Percentiles rank a stretch among this genome's conserved stretches.
Conservation (phyloP, 23 red algal genomes). For the Gracilaria domingensis region DNA sequence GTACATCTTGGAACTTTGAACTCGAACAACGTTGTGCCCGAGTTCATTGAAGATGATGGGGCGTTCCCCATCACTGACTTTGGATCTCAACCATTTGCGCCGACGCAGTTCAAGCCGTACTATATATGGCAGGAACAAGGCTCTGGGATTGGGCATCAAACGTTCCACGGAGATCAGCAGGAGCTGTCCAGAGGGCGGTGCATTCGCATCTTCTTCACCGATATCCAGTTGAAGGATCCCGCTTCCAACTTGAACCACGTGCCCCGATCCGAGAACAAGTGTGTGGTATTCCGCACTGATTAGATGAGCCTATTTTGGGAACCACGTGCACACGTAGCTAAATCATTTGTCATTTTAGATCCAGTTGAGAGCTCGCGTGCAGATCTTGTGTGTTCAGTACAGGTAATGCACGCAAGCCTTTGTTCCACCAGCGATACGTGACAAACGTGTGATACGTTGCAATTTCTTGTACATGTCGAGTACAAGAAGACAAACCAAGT, state of each 20-base stretch:
- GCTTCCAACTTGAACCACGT: conserved; percentile 6
- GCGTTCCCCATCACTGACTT: conserved; percentile 20
- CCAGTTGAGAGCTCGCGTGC: too few relatives aligned
- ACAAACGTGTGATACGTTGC: too few relatives aligned
- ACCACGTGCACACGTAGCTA: too few relatives aligned
- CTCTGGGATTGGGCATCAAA: conserved; percentile 42
- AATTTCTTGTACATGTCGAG: too few relatives aligned
- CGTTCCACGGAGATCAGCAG: conserved; percentile 28
- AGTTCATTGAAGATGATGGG: background rate
- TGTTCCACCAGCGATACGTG: too few relatives aligned
- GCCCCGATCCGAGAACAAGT: conserved; percentile 41
- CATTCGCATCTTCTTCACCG: conserved; percentile 38
- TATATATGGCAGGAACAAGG: background rate
- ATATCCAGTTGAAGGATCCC: background rate
- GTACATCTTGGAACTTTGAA: conserved; percentile 28
- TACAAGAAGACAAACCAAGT: too few relatives aligned
- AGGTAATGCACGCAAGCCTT: too few relatives aligned
- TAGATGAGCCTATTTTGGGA: too few relatives aligned
- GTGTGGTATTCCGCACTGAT: conserved; percentile 38
- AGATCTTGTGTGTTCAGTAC: too few relatives aligned
- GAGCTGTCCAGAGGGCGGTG: conserved; percentile 3
- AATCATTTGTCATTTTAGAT: too few relatives aligned
- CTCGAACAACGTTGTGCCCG: conserved; percentile 28
- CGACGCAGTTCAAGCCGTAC: conserved; percentile 47
- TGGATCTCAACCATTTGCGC: conserved; percentile 20